Base-by-base conservation (phyloP, 2,329 filamentous ascomycete genomes). In the Ophiobolus disseminans region DNA sequence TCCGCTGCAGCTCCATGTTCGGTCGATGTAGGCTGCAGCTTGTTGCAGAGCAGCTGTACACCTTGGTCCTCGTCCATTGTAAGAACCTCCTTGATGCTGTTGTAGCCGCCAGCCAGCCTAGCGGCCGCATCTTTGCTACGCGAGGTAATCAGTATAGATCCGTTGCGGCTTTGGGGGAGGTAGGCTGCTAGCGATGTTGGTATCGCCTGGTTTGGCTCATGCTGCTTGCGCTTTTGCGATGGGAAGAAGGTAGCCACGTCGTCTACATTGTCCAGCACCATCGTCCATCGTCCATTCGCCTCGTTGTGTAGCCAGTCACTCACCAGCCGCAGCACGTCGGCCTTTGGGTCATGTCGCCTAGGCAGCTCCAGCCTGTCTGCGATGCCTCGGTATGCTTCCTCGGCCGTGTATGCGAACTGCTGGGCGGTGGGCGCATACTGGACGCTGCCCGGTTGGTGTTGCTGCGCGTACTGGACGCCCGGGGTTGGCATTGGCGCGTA, bases 41-140 rank as follows among this genome's bases (percentile, higher is more conserved):
- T 65, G 14, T 55, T 65, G 20, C 40, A 25, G 6, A 66, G 45
- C 8, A 72, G 59, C 10, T 43, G 37, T 7, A 60, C 28, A 13
- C 54, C 58, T 13, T 63, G 14, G n/a, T 22, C 40, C 19, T 53
- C 21, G 11, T 56, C 42, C 62, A 70, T 69, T 3, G 55, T 46
- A 1, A 32, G 10, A 3, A 70, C 53, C 9, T 41, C 30, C 10
- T 60, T 50, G 6, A 65, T 53, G 6, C 61, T 36, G 8, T 48
- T 26, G 2, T 53, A 32, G 13, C 61, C 40, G 14, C 55, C 57
- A 2, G 22, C 26, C 5, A 49, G 36, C 3, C 30, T 28, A 2
- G 21, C 14, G 2, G 40, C 51, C 13, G 45, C 48, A 23, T 55
- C 48, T 39, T 44, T 44, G 34, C 28, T 55, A 19, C 55, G 46